These are phyloP conservation scores for Syzygium syzygioides DNA, from an alignment of 441 rosid genomes.

Conservation along the genomic window DNA sequence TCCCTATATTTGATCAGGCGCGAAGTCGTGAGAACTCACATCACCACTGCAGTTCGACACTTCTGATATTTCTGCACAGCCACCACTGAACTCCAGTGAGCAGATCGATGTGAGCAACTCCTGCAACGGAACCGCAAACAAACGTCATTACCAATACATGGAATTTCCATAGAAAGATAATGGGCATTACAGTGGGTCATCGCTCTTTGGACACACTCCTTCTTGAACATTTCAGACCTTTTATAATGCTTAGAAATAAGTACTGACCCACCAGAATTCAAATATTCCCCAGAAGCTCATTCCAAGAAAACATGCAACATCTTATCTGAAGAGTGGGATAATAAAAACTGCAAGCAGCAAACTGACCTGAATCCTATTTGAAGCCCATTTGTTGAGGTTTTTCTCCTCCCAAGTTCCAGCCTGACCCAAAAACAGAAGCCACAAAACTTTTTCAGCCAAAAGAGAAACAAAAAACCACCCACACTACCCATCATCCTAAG, in stretches of 20 bases:
- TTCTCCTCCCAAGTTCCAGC: constrained; percentile 97
- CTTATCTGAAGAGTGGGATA: not conserved
- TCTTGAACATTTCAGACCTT: not conserved
- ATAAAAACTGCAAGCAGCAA: not conserved
- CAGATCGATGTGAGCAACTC: constrained; percentile 62
- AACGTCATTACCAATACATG: not conserved
- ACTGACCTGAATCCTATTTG: constrained; percentile 57
- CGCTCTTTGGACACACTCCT: not conserved
- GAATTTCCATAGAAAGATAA: not conserved
- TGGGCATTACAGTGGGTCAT: not conserved
- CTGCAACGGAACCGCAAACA: constrained; percentile 17
- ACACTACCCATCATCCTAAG: not conserved
- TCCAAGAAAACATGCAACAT: not conserved
- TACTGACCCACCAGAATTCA: not conserved
- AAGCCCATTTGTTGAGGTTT: constrained; percentile 75
- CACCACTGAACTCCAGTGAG: constrained; percentile 57
- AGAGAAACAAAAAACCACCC: not conserved
- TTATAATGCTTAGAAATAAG: not conserved
- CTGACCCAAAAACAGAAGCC: constrained; percentile 15
- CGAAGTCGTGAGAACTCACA: constrained; percentile 35
- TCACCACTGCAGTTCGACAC: constrained; percentile 72
- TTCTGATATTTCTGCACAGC: constrained; percentile 66
- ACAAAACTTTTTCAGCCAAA: not conserved
- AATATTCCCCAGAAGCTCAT: not conserved
- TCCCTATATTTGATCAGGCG: no score